phyloP scores from a whole-genome alignment of 225 moss, liverwort and hornwort species.

The Thuidium tamariscinum region DNA sequence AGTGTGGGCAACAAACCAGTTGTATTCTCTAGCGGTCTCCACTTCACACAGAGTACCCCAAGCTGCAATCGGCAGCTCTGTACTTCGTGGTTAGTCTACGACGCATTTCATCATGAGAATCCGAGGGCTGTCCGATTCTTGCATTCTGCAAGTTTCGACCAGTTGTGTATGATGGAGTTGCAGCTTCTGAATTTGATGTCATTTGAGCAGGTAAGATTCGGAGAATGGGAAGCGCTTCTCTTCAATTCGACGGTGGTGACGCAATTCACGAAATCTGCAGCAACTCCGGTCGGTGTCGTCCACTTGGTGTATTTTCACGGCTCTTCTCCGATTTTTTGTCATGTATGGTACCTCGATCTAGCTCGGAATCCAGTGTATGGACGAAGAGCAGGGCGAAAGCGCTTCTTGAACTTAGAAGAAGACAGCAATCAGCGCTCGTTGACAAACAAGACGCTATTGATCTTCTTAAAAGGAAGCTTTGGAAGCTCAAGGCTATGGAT shows the following conservation, averaged over 20 bases:
- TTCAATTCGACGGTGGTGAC: slow-evolving; percentile 35
- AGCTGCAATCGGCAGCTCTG: neutral
- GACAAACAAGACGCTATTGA: slow-evolving; percentile 83
- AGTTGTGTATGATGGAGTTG: no score
- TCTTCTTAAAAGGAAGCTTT: slow-evolving; percentile 75
- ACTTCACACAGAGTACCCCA: neutral
- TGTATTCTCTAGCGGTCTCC: slow-evolving; percentile 22
- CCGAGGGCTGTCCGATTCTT: no score
- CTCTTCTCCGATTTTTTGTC: slow-evolving; percentile 31
- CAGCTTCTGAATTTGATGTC: neutral
- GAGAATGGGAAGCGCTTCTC: slow-evolving; percentile 2
- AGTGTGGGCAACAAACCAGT: slow-evolving; percentile 22
- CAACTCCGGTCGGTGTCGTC: slow-evolving; percentile 32
- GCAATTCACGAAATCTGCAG: slow-evolving; percentile 31
- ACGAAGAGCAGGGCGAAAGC: slow-evolving; percentile 42
- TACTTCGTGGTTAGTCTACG: neutral
- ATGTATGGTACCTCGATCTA: slow-evolving; percentile 28
- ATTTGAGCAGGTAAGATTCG: slow-evolving; percentile 1
- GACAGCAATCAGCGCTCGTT: slow-evolving; percentile 67
- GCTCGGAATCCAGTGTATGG: slow-evolving; percentile 26
- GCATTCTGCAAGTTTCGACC: neutral
- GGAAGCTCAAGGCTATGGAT: slow-evolving; percentile 54
- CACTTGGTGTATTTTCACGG: slow-evolving; percentile 39
- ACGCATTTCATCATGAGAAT: neutral
- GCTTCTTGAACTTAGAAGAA: slow-evolving; percentile 61